phyloP scores from a whole-genome alignment of 805 yeast species.

The Starmerella apicola region DNA sequence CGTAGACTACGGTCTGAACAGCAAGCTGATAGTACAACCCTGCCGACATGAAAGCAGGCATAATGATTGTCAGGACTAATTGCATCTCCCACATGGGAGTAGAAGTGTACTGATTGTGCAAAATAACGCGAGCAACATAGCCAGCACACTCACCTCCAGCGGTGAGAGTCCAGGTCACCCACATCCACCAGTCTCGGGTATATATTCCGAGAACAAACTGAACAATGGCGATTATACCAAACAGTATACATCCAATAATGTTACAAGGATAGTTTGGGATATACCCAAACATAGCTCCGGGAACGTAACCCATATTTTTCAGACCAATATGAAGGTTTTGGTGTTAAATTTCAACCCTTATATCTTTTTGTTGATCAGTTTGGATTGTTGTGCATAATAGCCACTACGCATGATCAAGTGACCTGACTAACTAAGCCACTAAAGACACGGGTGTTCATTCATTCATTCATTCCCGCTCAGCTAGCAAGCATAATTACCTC shows the following conservation, averaged over 20 bases:
- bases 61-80: slow-evolving; percentile 47
- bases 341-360: too few relatives aligned
- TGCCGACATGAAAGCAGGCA: not conserved
- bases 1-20: slow-evolving; percentile 51
- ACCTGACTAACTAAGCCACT: too few relatives aligned
- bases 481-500: too few relatives aligned
- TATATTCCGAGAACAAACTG: slow-evolving; percentile 36
- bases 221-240: slow-evolving; percentile 35
- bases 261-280: slow-evolving; percentile 48
- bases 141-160: slow-evolving; percentile 55
- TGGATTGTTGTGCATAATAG: too few relatives aligned
- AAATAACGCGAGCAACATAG: slow-evolving; percentile 48
- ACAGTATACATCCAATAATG: slow-evolving; percentile 41
- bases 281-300: slow-evolving; percentile 14
- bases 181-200: slow-evolving; percentile 55
- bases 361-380: too few relatives aligned
- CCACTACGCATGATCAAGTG: too few relatives aligned
- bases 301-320: too few relatives aligned
- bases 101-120: slow-evolving; percentile 27
- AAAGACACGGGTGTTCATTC: too few relatives aligned
- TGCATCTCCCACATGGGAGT: slow-evolving; percentile 45
- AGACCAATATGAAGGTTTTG: too few relatives aligned
- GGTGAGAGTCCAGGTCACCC: slow-evolving; percentile 44
- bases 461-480: too few relatives aligned
- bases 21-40: slow-evolving; percentile 38